Evolutionary conservation across 257 asterid genomes (phyloP).

Genomic region (Solanum chiquidenum): DNA sequence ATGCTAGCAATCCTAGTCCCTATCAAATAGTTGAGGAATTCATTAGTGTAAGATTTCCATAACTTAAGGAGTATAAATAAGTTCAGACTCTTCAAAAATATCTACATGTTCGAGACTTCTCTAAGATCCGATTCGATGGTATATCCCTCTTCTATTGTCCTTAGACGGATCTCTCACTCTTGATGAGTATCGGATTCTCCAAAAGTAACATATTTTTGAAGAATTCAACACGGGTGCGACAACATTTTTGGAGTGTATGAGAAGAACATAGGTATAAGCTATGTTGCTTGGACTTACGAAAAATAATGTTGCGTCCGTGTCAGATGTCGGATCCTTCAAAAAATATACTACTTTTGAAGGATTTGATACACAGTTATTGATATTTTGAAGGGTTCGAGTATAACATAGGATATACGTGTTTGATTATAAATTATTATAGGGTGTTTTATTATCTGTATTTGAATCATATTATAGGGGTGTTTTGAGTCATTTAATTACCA

Average conservation of each 20-base stretch:
- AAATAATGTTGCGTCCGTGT: neutral
- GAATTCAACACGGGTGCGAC: neutral
- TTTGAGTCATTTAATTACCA: neutral
- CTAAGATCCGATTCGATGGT: too few species aligned
- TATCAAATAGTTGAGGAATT: neutral
- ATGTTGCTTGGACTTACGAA: neutral
- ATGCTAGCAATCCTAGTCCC: conserved; percentile 53
- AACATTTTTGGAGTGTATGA: neutral
- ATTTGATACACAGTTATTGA: fast-evolving
- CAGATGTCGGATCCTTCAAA: neutral
- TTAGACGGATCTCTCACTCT: too few species aligned
- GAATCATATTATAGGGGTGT: neutral
- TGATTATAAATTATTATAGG: neutral
- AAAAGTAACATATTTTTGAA: neutral
- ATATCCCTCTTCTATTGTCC: too few species aligned
- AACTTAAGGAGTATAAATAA: neutral
- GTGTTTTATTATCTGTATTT: neutral
- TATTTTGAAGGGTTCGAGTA: neutral
- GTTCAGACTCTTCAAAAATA: neutral
- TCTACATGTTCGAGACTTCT: too few species aligned
- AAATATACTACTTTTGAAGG: neutral
- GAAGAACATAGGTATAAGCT: neutral
- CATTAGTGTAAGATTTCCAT: neutral
- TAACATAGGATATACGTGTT: neutral
- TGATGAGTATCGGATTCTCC: neutral